A percentile compares a stretch with the other conserved stretches of the same genome.
These are phyloP conservation scores for Lasiosphaeria miniovina DNA, from an alignment of 495 filamentous ascomycete genomes.

Conservation along the genomic window DNA sequence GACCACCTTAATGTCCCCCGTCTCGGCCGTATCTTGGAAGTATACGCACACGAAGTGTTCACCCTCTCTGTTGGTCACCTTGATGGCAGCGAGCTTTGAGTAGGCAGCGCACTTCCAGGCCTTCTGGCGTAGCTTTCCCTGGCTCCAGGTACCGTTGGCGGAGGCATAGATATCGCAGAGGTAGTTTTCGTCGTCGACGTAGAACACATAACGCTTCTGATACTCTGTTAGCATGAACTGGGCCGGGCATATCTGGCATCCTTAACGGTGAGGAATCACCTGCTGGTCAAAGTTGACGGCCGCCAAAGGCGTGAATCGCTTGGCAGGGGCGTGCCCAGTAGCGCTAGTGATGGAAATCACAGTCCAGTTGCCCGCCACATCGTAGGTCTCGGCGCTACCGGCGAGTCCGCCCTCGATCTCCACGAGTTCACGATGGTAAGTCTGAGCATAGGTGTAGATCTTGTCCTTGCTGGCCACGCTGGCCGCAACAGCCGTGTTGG, in stretches of 20 bases:
- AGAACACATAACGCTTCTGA: slow-evolving; percentile 1
- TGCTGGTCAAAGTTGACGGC: slow-evolving; percentile 1
- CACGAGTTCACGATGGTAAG: slow-evolving; percentile 6
- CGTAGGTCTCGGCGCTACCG: slow-evolving; percentile 4
- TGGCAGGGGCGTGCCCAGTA: background rate
- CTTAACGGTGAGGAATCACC: background rate
- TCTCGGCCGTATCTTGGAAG: slow-evolving; percentile 4
- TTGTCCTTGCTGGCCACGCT: too few species aligned
- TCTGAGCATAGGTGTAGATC: slow-evolving; percentile 10
- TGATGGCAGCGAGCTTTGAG: slow-evolving; percentile 11
- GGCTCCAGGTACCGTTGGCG: background rate
- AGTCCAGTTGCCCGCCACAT: slow-evolving; percentile 2
- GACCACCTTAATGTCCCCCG: slow-evolving; percentile 7
- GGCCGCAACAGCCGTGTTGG: too few species aligned
- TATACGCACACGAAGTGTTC: slow-evolving; percentile 6
- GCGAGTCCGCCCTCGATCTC: slow-evolving; percentile 6
- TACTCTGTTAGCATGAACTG: background rate
- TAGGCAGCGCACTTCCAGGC: slow-evolving; percentile 6
- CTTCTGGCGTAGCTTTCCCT: slow-evolving; percentile 2
- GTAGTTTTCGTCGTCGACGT: slow-evolving; percentile 10
- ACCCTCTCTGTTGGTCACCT: background rate
- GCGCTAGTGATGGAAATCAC: slow-evolving; percentile 1
- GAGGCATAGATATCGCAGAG: slow-evolving; percentile 5
- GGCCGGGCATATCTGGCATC: background rate
- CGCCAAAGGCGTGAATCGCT: slow-evolving; percentile 9